Base-by-base conservation (phyloP, 768 basidiomycete genomes). In the Melanogaster broomeanus region DNA sequence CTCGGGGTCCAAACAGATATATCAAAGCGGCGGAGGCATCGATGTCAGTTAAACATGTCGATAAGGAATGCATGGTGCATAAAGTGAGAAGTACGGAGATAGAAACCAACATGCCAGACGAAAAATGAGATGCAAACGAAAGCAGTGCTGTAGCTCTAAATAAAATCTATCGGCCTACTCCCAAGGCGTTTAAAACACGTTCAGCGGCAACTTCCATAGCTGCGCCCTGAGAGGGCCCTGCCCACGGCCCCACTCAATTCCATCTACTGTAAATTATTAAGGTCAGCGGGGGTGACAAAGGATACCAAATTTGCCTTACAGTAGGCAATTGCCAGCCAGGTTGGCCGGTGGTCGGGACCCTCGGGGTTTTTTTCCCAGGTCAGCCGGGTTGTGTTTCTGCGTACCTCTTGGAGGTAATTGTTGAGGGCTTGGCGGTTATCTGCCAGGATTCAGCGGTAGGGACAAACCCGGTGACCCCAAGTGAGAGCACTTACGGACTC, bases 191-290 rank as follows among this genome's bases (percentile, higher is more conserved):
- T 51, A 65, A 42, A 19, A 64, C 63, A 4, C 7, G 28, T 35
- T 40, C 16, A 28, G 63, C 59, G 9, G 63, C 63, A n/a, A 33
- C 50, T 22, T 66, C 63, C 59, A 43, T 65, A 18, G 63, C 63
- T 37, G 49, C 52, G n/a, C 53, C 48, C 15, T 48, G 49, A 38
- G 59, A 53, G 12, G 39, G 21, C 7, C 64, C 0, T 15, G 39
- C n/a, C 63, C 63, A 35, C 55, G 55, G 24, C 64, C 62, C 55
- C 55, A 61, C 19, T 66, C 62, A 16, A 61, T 16, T 9, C 30
- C 51, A 6, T 57, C 18, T 12, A 66, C 64, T 65, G 45, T 24
- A 37, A n/a, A 39, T 19, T 6, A 51, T 41, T n/a, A n/a, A 10
- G 3, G 13, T 64, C 12, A 4, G 33, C 37, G 19, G 4, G n/a